Evolutionary conservation across 805 yeast species (phyloP).

Genomic region (Candida oleophila): DNA sequence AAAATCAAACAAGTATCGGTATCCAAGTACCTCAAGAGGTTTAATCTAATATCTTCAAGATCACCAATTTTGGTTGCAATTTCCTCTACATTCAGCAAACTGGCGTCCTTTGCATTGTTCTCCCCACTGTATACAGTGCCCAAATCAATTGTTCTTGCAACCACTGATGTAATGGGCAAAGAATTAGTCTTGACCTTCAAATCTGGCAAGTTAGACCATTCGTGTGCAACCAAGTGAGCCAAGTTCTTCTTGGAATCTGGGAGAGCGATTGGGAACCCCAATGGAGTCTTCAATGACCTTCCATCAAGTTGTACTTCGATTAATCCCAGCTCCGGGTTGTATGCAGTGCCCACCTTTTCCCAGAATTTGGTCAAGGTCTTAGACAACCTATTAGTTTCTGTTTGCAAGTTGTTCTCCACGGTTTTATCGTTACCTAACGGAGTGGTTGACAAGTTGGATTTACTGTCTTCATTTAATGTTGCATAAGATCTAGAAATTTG

Average conservation of each 20-base stretch:
- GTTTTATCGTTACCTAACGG: slow-evolving; percentile 29
- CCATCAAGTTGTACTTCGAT: slow-evolving; percentile 66
- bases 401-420: slow-evolving; percentile 49
- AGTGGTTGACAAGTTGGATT: background rate
- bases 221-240: slow-evolving; percentile 78
- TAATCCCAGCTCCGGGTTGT: slow-evolving; percentile 25
- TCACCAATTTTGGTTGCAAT: slow-evolving; percentile 61
- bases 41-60: slow-evolving; percentile 53
- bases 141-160: slow-evolving; percentile 84
- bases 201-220: slow-evolving; percentile 77
- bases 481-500: background rate
- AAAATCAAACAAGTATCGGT: slow-evolving; percentile 91
- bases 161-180: slow-evolving; percentile 84
- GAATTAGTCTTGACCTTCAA: slow-evolving; percentile 69
- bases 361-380: slow-evolving; percentile 75
- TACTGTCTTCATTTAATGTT: background rate
- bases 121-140: slow-evolving; percentile 18
- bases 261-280: slow-evolving; percentile 66
- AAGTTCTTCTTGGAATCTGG: slow-evolving; percentile 59
- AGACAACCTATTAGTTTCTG: slow-evolving; percentile 69
- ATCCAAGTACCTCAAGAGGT: slow-evolving; percentile 79
- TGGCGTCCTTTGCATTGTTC: slow-evolving; percentile 13
- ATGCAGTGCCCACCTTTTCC: slow-evolving; percentile 62
- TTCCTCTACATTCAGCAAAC: slow-evolving; percentile 38
- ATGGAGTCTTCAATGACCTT: slow-evolving; percentile 80